phyloP scores from a whole-genome alignment of 129 eudicot genomes.

The Solidago caesia region DNA sequence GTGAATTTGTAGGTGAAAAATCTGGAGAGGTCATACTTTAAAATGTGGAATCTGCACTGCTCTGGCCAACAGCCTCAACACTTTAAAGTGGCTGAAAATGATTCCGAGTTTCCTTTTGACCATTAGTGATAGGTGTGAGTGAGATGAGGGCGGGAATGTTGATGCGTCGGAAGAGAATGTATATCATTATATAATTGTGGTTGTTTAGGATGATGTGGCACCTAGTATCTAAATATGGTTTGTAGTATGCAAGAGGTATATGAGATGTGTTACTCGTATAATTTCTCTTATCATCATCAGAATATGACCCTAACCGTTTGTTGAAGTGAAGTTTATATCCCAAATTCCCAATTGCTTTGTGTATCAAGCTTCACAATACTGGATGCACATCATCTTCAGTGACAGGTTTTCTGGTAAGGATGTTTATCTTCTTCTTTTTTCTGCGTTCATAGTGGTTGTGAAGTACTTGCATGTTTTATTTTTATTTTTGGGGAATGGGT shows the following conservation, averaged over 20 bases:
- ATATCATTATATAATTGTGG: constrained; percentile 22
- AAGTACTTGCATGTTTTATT: too few relatives aligned
- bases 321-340: constrained; percentile 2
- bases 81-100: constrained; percentile 80
- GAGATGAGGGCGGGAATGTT: constrained; percentile 4
- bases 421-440: not conserved
- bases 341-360: not conserved
- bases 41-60: constrained; percentile 96
- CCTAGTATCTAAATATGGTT: constrained; percentile 20
- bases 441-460: not conserved
- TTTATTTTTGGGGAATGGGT: too few relatives aligned
- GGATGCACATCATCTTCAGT: not conserved
- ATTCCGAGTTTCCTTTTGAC: constrained; percentile 73
- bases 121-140: constrained; percentile 38
- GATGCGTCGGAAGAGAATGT: constrained; percentile 18
- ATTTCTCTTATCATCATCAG: not conserved
- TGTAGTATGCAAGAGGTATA: constrained; percentile 25
- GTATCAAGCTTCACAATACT: not conserved
- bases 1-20: constrained; percentile 59
- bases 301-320: constrained; percentile 10
- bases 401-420: not conserved
- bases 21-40: constrained; percentile 78
- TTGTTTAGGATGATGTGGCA: constrained; percentile 21
- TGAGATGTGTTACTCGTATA: constrained; percentile 10
- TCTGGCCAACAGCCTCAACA: constrained; percentile 79